These are phyloP conservation scores for Brettanomyces naardenensis DNA, from an alignment of 805 yeast species.

Conservation along the genomic window DNA sequence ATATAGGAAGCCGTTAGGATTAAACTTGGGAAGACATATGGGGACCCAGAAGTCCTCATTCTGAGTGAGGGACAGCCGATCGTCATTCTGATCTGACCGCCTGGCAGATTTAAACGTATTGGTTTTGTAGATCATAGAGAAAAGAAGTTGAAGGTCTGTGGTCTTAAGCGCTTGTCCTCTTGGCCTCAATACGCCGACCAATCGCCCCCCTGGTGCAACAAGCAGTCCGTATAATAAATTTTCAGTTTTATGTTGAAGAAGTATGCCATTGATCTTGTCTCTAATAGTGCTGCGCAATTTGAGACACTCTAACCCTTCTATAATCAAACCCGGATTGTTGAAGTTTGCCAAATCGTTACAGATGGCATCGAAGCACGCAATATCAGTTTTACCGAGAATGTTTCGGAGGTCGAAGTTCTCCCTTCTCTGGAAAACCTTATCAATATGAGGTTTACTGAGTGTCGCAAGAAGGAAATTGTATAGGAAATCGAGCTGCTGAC, in stretches of 20 bases:
- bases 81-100: neutral
- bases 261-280: slow-evolving; percentile 44
- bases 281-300: slow-evolving; percentile 52
- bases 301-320: slow-evolving; percentile 61
- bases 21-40: slow-evolving; percentile 84
- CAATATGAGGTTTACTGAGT: slow-evolving; percentile 70
- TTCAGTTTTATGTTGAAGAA: slow-evolving; percentile 39
- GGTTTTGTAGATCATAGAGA: slow-evolving; percentile 62
- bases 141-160: slow-evolving; percentile 68
- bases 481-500: slow-evolving; percentile 60
- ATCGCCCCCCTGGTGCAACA: slow-evolving; percentile 51
- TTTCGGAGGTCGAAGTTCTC: slow-evolving; percentile 79
- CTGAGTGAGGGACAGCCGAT: slow-evolving; percentile 20
- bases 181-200: slow-evolving; percentile 71
- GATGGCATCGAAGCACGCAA: slow-evolving; percentile 59
- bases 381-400: slow-evolving; percentile 67
- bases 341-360: slow-evolving; percentile 41
- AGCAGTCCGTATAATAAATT: slow-evolving; percentile 71
- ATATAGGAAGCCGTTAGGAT: slow-evolving; percentile 79
- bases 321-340: slow-evolving; percentile 49
- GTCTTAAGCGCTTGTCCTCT: slow-evolving; percentile 71
- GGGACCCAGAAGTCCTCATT: slow-evolving; percentile 89
- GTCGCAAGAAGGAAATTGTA: slow-evolving; percentile 78
- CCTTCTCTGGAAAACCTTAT: slow-evolving; percentile 57
- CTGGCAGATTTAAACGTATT: slow-evolving; percentile 33